Evolutionary conservation across 2,329 filamentous ascomycete species (phyloP).

Genomic region (Aureobasidium lini): DNA sequence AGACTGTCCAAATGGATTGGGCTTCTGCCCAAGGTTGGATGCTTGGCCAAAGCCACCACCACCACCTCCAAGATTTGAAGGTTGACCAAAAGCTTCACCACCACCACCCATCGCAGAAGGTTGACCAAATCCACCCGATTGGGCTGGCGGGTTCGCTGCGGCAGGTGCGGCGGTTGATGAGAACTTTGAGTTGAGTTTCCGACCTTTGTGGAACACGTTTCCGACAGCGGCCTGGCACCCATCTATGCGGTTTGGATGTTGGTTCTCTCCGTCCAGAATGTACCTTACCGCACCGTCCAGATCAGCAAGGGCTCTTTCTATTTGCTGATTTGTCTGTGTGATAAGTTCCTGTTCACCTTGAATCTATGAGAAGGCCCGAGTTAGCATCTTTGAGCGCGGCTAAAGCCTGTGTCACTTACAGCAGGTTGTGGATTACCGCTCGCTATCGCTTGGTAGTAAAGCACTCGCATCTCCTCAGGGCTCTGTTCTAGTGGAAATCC

Average conservation of each 20-base stretch:
- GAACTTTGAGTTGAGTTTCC: constrained; percentile 23
- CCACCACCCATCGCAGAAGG: constrained; percentile 14
- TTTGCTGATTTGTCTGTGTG: constrained; percentile 60
- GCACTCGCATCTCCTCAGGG: constrained; percentile 74
- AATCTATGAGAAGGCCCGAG: constrained; percentile 26
- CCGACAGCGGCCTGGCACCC: constrained; percentile 41
- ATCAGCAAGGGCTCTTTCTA: constrained; percentile 62
- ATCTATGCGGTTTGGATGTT: constrained; percentile 69
- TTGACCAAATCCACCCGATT: constrained; percentile 16
- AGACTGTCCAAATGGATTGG: constrained; percentile 8
- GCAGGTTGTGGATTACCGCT: constrained; percentile 52
- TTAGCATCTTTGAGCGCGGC: background rate
- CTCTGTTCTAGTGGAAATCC: constrained; percentile 74
- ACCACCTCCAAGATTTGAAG: constrained; percentile 1
- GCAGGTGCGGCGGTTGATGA: background rate
- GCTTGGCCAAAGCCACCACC: constrained; percentile 15
- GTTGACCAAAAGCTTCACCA: constrained; percentile 9
- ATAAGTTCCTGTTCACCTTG: constrained; percentile 55
- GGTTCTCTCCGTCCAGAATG: constrained; percentile 56
- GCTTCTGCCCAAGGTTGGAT: constrained; percentile 3
- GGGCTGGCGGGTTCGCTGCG: background rate
- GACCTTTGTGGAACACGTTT: constrained; percentile 2
- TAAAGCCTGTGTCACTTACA: constrained; percentile 29
- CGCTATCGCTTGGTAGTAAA: constrained; percentile 59
- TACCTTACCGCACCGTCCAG: constrained; percentile 65